Evolutionary conservation across 2,329 filamentous ascomycete species (phyloP), one percentile per base, ranked within the genome.

Genomic region (Ophiocordyceps sinensis): DNA sequence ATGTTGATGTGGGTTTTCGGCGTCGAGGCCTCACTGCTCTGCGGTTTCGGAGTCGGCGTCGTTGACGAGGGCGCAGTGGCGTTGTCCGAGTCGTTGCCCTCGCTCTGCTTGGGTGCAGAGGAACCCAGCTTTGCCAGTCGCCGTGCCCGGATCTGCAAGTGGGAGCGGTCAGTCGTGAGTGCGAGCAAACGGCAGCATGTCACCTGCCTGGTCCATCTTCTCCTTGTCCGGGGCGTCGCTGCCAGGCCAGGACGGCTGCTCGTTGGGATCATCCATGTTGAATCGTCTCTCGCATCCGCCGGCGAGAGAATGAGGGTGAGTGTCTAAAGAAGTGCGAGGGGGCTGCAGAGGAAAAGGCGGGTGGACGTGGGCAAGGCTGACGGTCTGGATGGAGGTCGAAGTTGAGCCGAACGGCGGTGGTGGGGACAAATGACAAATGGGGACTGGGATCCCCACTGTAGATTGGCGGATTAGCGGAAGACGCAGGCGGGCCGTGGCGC

Each of bases 201-300:
- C 17, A 45, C 58, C 53, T 55, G 67, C 70, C 66, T 73, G 67
- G 45, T 73, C 71, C 70, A 75, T 75, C 54, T 70, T 73, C 54
- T 74, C 70, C 52, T 69, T 67, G 50, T 75, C 71, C 19, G 72
- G 72, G 44, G 68, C 72, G 50, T 75, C 73, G 38, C 62, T 62
- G 49, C 59, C 59, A 36, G 56, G 51, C 48, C 57, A 58, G 19
- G 60, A 56, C 17, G 55, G 60, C 48, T 64, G 61, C 43, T 67
- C 61, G 56, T 64, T 64, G 13, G 67, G 61, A 48, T 73, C 68
- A n/a, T n/a, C n/a, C 70, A 73, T 63, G 43, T 19, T 45, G 49
- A 39, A 38, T 38, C 32, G 41, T 31, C 17, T 36, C 39, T 37
- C 40, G 39, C 32, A 34, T 15, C 32, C 32, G n/a, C 14, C 8